These are phyloP conservation scores for Epicoccum sorghinum DNA, from an alignment of 2,329 filamentous ascomycete genomes.

Conservation along the genomic window DNA sequence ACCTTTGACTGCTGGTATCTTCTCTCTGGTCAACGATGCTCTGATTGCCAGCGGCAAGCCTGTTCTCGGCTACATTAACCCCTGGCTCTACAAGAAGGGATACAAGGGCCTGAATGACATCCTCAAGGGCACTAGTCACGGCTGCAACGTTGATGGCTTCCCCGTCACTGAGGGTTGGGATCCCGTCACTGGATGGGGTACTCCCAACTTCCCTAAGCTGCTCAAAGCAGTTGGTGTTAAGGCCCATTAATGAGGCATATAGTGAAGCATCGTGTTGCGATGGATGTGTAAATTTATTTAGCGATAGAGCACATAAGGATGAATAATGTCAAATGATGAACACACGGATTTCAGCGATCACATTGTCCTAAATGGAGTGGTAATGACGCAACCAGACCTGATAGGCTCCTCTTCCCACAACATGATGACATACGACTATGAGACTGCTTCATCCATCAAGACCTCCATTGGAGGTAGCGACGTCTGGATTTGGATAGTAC, in stretches of 20 bases:
- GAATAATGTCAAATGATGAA: conserved; percentile 18
- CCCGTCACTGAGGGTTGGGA: conserved; percentile 46
- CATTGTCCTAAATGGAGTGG: no score
- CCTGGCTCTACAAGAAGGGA: conserved; percentile 62
- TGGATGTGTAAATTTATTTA: conserved; percentile 3
- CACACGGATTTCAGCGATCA: not conserved
- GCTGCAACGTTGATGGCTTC: conserved; percentile 49
- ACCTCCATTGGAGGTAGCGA: conserved; percentile 38
- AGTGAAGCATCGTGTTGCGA: not conserved
- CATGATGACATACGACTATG: no score
- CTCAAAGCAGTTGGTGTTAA: conserved; percentile 31
- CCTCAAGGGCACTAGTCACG: conserved; percentile 44
- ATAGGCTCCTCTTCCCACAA: no score
- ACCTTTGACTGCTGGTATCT: conserved; percentile 64
- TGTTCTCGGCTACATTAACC: conserved; percentile 64
- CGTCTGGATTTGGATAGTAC: conserved; percentile 64
- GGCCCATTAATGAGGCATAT: conserved; percentile 4
- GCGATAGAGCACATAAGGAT: conserved; percentile 3
- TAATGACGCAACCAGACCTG: no score
- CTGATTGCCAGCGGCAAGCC: conserved; percentile 58
- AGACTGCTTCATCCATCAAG: not conserved
- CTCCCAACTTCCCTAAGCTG: conserved; percentile 40
- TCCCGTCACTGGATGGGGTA: conserved; percentile 46
- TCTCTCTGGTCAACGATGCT: conserved; percentile 68
- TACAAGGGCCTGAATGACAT: conserved; percentile 58